A percentile compares a stretch with the other conserved stretches of the same genome.
Conservation (phyloP, 495 filamentous ascomycete genomes). For the Penicillium simplicissimum region DNA sequence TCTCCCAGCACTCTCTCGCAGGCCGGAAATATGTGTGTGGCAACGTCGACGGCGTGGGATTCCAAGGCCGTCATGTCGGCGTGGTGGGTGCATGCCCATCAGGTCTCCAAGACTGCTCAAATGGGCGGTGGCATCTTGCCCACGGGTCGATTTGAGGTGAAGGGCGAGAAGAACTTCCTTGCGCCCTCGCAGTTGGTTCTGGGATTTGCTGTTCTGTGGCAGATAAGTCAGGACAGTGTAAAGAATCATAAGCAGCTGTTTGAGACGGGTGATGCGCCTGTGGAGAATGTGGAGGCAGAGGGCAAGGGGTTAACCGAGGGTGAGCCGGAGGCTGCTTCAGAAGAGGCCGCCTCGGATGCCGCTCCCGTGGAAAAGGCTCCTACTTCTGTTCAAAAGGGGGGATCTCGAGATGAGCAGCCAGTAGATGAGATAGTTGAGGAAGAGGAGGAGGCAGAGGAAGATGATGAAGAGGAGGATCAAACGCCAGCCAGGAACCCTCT, state of each 20-base stretch:
- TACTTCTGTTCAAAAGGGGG: not conserved
- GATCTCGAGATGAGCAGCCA: constrained; percentile 5
- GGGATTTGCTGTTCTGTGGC: constrained; percentile 85
- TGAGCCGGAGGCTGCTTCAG: constrained; percentile 1
- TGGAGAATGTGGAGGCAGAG: constrained; percentile 6
- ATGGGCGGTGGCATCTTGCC: constrained; percentile 74
- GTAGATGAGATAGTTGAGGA: constrained; percentile 30
- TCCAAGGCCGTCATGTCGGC: constrained; percentile 93
- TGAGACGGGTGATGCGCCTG: constrained; percentile 41
- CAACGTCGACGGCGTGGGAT: constrained; percentile 88
- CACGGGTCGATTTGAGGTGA: constrained; percentile 73
- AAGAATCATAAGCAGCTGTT: constrained; percentile 71
- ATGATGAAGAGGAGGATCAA: constrained; percentile 23
- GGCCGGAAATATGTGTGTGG: constrained; percentile 80
- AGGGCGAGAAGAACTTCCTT: constrained; percentile 85
- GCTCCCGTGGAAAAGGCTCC: constrained; percentile 1
- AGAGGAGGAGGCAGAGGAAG: constrained; percentile 28
- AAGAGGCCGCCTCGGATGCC: constrained; percentile 7
- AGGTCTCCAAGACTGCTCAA: constrained; percentile 79
- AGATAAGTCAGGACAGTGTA: constrained; percentile 85
- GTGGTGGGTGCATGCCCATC: constrained; percentile 87
- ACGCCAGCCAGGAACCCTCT: constrained; percentile 30
- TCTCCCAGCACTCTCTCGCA: constrained; percentile 89
- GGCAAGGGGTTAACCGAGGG: not conserved
- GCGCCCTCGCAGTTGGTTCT: constrained; percentile 86